Base-by-base conservation (phyloP, 2,329 filamentous ascomycete genomes). In the Ilyonectria robusta region DNA sequence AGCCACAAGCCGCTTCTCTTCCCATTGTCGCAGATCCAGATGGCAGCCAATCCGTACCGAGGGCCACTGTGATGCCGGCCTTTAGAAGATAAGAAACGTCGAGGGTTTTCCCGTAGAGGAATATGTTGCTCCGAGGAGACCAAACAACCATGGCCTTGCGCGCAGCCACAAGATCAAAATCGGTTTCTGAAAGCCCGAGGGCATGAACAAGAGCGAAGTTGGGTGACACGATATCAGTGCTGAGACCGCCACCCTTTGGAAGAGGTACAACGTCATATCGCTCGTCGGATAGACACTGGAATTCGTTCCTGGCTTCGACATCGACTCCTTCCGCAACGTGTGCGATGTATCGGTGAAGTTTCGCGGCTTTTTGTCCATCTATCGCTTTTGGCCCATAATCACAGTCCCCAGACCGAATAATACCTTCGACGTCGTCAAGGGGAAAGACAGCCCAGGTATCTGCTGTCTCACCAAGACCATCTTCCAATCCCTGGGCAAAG, bases 71-170 rank as follows among this genome's bases (percentile, higher is more conserved):
- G 51, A 65, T 61, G 42, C 62, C 62, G 8, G 55, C 48, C 2
- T 35, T 15, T 9, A 65, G 48, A 23, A 65, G 62, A 40, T 65
- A 65, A 9, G 37, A 26, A 17, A 60, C 13, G n/a, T 65, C 47
- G 13, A 65, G 11, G 19, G 55, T 65, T 48, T 65, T 59, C 7
- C 62, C 62, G 31, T 65, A 65, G 4, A 65, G 29, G 42, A 65
- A 59, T 15, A 65, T 23, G 55, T 65, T 65, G 56, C 62, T 65
- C 5, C 62, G 62, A 21, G 62, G 62, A 15, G 62, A 65, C 62
- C 62, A 65, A 15, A 65, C 62, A 19, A 59, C 55, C 37, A 44
- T 65, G 11, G 55, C 62, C 17, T 51, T 50, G 7, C 55, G 62
- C n/a, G 48, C 48, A 23, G 62, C 62, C 29, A 65, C 62, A 15